Base-by-base conservation (phyloP, 139 green algal genomes). In the Coelastrella sp. region DNA sequence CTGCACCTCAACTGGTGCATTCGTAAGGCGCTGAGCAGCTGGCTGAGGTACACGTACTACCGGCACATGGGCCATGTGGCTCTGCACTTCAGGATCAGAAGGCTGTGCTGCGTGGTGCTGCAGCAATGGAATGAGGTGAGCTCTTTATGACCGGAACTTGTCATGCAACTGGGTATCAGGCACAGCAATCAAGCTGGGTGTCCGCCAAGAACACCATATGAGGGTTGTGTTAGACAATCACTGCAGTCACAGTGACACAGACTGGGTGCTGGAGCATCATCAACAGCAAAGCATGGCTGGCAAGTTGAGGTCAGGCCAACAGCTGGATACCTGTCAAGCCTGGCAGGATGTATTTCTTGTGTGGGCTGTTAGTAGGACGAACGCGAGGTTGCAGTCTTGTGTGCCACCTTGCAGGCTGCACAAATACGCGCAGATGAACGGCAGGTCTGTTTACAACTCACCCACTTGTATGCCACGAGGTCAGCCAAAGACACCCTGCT, bases 21-120 rank as follows among this genome's bases (percentile, higher is more conserved):
- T 35, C 38, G 76, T 40, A 66, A 71, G 41, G 40, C 37, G 25
- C 41, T 64, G 79, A 30, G 25, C 30, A 51, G 45, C 43, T 80
- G 66, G 66, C 48, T 69, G 37, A 21, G 34, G 48, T 68, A 38
- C 38, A 41, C 80, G 4, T 79, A 79, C 68, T 86, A 86, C 80
- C 51, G 50, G 43, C 80, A 80, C 67, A 72, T 71, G 25, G 67
- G 25, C 27, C 67, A 86, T 78, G 80, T 80, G 64, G 80, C 67
- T n/a, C 80, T 86, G 66, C 80, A 86, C 67, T 86, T 78, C 64
- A 53, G 80, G 25, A 40, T 86, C 3, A 40, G 80, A 34, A 48
- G 80, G 48, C 80, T 86, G 67, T 71, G 67, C 17, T 86, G 80
- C 30, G 45, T 80, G 4, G 68, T 80, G 67, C 41, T 80, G 48